Conservation (phyloP, 1,139 yeast species). For the Sporopachydermia cereana region DNA sequence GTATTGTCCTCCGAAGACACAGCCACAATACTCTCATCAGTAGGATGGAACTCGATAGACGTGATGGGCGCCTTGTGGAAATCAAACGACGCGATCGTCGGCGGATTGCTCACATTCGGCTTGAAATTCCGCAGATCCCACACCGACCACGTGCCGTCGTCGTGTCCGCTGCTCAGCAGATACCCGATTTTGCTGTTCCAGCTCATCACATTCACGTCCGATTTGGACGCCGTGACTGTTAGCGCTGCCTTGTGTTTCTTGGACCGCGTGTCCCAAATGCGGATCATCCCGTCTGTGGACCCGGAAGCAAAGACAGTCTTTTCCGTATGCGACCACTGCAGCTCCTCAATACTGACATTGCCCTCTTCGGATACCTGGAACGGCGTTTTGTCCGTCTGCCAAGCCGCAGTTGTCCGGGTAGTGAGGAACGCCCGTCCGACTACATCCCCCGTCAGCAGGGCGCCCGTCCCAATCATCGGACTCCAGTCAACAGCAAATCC, state of each 20-base stretch:
- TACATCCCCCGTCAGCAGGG: constrained; percentile 80
- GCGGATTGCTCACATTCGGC: constrained; percentile 34
- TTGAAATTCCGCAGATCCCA: constrained; percentile 93
- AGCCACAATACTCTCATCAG: constrained; percentile 90
- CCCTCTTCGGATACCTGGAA: constrained; percentile 45
- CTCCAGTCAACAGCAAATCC: constrained; percentile 99
- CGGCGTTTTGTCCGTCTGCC: constrained; percentile 83
- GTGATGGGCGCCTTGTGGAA: constrained; percentile 94
- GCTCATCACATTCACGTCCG: constrained; percentile 90
- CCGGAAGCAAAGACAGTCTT: constrained; percentile 88
- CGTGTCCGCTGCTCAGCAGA: constrained; percentile 90
- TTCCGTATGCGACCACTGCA: constrained; percentile 93
- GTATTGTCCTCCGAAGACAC: constrained; percentile 96
- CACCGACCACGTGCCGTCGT: constrained; percentile 94
- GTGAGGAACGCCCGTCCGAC: constrained; percentile 76
- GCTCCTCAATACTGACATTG: constrained; percentile 70
- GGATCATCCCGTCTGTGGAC: constrained; percentile 82
- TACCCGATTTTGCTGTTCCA: constrained; percentile 89
- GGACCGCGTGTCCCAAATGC: constrained; percentile 96
- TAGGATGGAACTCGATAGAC: constrained; percentile 86
- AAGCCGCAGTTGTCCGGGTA: constrained; percentile 60
- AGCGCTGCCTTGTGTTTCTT: constrained; percentile 87
- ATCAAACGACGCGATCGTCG: constrained; percentile 78
- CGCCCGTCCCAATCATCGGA: constrained; percentile 68
- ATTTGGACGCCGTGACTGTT: constrained; percentile 66